Evolutionary conservation across 768 basidiomycete species (phyloP), one percentile per base, ranked within the genome.

Genomic region (Termitomyces sp.): DNA sequence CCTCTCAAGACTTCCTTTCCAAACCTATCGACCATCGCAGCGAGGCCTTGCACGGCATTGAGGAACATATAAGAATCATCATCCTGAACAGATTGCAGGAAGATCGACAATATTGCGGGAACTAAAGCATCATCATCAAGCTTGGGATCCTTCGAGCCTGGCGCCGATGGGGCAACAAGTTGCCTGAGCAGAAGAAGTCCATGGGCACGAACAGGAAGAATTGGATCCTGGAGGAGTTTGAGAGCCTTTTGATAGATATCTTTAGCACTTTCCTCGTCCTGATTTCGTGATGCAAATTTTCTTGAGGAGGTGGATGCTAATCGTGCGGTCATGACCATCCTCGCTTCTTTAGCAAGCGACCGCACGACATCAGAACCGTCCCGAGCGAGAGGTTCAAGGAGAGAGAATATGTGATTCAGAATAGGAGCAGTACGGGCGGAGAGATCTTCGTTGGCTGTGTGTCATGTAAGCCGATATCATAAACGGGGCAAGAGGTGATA

Each of bases 21-120:
- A 62, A 87, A 85, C 1, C 78, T 79, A 67, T 94, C 88, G 0
- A 89, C 94, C 83, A 98, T 87, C 4, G 83, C 86, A n/a, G 88
- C 84, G 1, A 98, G 80, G 0, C 96, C 96, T 67, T 95, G 92
- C 14, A 96, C 89, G 0, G 91, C 94, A 69, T 94, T 94, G 56
- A 98, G 77, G 69, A 94, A 98, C 58, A 98, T 86, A 72, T 94
- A 98, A n/a, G 92, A 94, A 68, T 98, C 96, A 43, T 95, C 91
- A 63, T 97, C 94, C 68, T 93, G 89, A 5, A 96, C 74, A 0
- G 87, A 83, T 68, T 92, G 86, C 63, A 96, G 72, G 71, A 98
- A 96, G 58, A 97, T 89, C 34, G 91, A 89, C 50, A 95, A 75
- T 65, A 98, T 92, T 0, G 88, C 90, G 6, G 94, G 94, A 15